Evolutionary conservation across 805 yeast species (phyloP).

Genomic region (Blastobotrys americana): DNA sequence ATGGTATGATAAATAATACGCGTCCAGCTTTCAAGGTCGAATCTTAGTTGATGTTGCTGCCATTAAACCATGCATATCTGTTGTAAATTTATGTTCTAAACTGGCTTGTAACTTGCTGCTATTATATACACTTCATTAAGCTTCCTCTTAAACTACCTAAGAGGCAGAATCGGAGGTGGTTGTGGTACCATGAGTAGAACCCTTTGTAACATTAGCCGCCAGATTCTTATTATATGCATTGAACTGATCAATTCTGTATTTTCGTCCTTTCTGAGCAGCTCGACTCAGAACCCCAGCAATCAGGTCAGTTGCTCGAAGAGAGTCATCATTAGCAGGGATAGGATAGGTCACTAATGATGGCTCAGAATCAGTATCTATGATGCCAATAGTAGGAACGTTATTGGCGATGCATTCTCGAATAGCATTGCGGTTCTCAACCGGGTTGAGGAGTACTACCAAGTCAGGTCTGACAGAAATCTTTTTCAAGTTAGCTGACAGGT

Average conservation of each 20-base stretch:
- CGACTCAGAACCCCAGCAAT: constrained; percentile 75
- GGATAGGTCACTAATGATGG: constrained; percentile 88
- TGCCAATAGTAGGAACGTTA: constrained; percentile 87
- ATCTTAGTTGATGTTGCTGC: no score
- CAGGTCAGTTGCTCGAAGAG: constrained; percentile 70
- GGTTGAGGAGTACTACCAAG: constrained; percentile 76
- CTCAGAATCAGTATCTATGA: constrained; percentile 90
- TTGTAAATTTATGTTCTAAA: no score
- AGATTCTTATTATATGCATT: constrained; percentile 30
- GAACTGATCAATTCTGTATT: constrained; percentile 42
- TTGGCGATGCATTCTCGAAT: constrained; percentile 72
- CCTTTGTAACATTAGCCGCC: no score
- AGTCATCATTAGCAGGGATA: constrained; percentile 93
- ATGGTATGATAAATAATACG: no score
- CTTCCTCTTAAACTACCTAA: no score
- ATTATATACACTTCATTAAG: no score
- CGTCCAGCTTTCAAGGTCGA: no score
- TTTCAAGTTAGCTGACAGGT: constrained; percentile 42
- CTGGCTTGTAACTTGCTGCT: no score
- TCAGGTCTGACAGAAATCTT: constrained; percentile 71
- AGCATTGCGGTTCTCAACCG: constrained; percentile 75
- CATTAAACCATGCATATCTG: no score
- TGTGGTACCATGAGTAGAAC: no score
- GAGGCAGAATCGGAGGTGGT: no score
- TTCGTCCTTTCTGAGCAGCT: constrained; percentile 76